Evolutionary conservation across 179 eudicot species (phyloP), one percentile per base, ranked within the genome.

Genomic region (Nepenthes alata): DNA sequence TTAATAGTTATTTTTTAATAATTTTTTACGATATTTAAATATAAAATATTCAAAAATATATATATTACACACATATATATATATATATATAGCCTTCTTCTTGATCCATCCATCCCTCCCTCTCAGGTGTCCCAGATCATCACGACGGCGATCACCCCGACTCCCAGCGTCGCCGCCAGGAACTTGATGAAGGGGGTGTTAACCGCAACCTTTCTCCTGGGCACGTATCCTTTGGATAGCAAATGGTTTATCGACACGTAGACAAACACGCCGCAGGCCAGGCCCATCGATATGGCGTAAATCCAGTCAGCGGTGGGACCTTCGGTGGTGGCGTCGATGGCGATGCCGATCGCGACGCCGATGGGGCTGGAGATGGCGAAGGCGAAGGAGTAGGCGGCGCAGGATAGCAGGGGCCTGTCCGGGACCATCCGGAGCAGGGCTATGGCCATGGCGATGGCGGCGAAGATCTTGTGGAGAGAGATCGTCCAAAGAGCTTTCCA

Each of bases 401-500:
- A 87, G 0, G 95, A 81, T 0, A 89, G 64, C 44, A 89, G 61
- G 15, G 97, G 95, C 0, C 95, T 76, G 62, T 89, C 72, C 0
- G 97, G 95, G 53, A 85, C 78, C 81, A 85, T 85, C 5, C 88
- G 64, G 9, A 89, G 85, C 36, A 89, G 83, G 34, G 95, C 91
- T 15, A 89, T 87, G 2, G 91, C 83, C 97, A 89, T 87, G 7
- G 97, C 95, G 2, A 89, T 74, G 48, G 97, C 97, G 0, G 97
- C 97, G 11, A 89, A 87, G 41, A 89, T 78, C 69, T 89, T 89
- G 87, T 89, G 97, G 0, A 89, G 80, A 6, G 78, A 79, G 38
- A 89, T 79, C 3, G 95, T 87, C 97, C 97, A 89, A 0, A 89
- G 84, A 16, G 91, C 87, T 65, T 75, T 78, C 97, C 97, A 89